phyloP scores from a whole-genome alignment of 2,329 filamentous ascomycete species.

The Albifimbria verrucaria region DNA sequence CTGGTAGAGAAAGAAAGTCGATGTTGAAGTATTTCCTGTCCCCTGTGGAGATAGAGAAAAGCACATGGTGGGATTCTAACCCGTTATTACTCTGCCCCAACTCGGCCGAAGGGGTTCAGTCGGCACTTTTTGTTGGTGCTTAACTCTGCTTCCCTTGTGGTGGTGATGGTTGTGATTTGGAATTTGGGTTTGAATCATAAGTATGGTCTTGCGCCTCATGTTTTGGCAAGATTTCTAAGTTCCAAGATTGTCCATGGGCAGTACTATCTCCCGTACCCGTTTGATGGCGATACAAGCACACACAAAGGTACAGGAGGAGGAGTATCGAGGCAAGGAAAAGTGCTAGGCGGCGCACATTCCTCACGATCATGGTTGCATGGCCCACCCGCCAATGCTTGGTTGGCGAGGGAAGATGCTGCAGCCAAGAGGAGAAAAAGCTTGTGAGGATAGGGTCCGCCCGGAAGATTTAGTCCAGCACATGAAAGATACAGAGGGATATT shows the following conservation, averaged over 20 bases:
- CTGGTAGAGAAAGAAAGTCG: slow-evolving; percentile 36
- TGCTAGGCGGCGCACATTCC: slow-evolving; percentile 27
- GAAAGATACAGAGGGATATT: not conserved
- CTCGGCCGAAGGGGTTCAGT: not conserved
- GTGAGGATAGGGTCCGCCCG: not conserved
- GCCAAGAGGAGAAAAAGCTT: not conserved
- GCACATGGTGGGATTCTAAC: slow-evolving; percentile 25
- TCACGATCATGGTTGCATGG: slow-evolving; percentile 22
- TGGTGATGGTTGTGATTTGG: too few species aligned
- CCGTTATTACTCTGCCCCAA: not conserved
- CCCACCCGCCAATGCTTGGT: slow-evolving; percentile 2
- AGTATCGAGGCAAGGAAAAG: slow-evolving; percentile 26
- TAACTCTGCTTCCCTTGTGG: too few species aligned
- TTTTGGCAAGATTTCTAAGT: too few species aligned
- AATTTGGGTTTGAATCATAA: too few species aligned
- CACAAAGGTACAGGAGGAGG: slow-evolving; percentile 24
- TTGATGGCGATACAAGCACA: slow-evolving; percentile 15
- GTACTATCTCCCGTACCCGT: too few species aligned
- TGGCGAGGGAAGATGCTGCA: not conserved
- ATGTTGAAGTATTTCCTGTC: slow-evolving; percentile 48
- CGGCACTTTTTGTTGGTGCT: not conserved
- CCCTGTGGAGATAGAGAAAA: slow-evolving; percentile 44
- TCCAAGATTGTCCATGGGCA: too few species aligned
- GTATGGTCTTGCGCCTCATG: too few species aligned
- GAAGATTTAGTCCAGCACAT: not conserved